These are phyloP conservation scores for Morella rubra DNA, from an alignment of 306 rosid species.

Conservation along the genomic window DNA sequence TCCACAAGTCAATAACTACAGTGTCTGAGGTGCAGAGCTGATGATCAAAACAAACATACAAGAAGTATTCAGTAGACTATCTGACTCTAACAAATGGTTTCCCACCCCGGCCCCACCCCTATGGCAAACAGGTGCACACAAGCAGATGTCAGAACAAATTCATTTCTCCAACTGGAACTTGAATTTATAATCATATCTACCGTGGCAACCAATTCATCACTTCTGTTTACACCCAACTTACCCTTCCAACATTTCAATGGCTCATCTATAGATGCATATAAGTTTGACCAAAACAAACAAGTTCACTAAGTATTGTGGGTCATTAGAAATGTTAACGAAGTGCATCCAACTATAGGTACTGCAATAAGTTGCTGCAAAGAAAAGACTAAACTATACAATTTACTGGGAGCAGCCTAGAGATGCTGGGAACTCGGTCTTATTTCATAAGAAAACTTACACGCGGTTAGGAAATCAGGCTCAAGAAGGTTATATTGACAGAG, in stretches of 20 bases:
- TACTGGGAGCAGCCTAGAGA: neutral
- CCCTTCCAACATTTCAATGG: neutral
- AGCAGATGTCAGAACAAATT: neutral
- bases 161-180: neutral
- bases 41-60: neutral
- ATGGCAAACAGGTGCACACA: neutral
- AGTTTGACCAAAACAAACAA: neutral
- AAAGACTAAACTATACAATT: neutral
- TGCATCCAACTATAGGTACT: constrained; percentile 5
- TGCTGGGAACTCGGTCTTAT: neutral
- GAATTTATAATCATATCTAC: neutral
- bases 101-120: neutral
- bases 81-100: neutral
- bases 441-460: neutral
- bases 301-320: neutral
- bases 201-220: neutral
- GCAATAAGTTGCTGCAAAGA: neutral
- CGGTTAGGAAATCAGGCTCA: neutral
- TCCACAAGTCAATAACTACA: neutral
- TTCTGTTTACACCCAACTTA: neutral
- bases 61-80: neutral
- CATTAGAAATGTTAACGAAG: neutral
- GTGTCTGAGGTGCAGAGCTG: neutral
- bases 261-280: neutral
- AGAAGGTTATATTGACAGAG: neutral